Base-by-base conservation (phyloP, 2,329 filamentous ascomycete genomes). In the Phialemonium atrogriseum region DNA sequence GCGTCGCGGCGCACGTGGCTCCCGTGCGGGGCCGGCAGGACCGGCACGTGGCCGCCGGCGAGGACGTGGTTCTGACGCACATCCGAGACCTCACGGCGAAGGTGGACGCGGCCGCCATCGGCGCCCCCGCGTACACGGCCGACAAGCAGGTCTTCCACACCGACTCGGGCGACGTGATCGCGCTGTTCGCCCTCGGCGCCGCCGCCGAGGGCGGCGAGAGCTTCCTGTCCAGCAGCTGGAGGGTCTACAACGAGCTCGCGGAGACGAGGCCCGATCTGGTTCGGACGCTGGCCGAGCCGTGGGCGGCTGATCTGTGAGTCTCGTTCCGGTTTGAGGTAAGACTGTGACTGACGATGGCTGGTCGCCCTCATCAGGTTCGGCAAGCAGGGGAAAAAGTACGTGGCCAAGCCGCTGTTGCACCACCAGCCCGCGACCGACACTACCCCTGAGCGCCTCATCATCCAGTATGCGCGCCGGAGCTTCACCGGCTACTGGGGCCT, bases 101-200 rank as follows among this genome's bases (percentile, higher is more conserved):
- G 3, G 41, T 50, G 8, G 50, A 54, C 6, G 46, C 50, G 5
- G 48, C 50, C 16, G 54, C 56, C 4, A 77, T 79, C 28, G 71
- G 73, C 3, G 64, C 66, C 1, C 73, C 73, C 0, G 70, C 72
- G 1, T 77, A 75, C 48, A 77, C 72, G 0, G 59, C 67, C 0
- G 73, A 78, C 34, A 76, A 74, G 46, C 74, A 74, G 47, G 66
- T 70, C 5, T 79, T 79, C 43, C 77, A 80, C 48, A 80, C 71
- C 0, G 75, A 80, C 42, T 46, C 49, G 0, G 66, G 74, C 7
- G 76, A 81, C 42, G 59, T 80, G 3, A 62, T 81, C 13, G 68
- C 70, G 2, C 55, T 80, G 6, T 68, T 75, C 28, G 68, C 66
- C 1, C 60, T 78, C 3, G 57, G 61, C 12, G 63, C 64, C 8